Percentiles rank a stretch among this genome's conserved stretches.
Evolutionary conservation across 1,284 basidiomycete genomes (phyloP).

Genomic region (Pholiota adiposa): DNA sequence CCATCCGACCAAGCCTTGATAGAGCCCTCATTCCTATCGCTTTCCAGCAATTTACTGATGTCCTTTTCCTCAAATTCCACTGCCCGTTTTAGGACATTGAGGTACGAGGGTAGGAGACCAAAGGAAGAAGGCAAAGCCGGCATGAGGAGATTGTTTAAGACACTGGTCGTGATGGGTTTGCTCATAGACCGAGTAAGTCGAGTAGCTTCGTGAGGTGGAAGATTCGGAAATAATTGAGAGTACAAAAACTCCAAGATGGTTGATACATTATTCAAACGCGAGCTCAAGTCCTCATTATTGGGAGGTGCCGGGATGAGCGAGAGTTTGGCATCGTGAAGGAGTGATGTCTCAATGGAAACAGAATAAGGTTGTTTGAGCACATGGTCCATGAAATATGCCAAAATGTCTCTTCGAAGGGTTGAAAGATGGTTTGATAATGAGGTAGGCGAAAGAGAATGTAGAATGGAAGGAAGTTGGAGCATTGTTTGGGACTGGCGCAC

Average conservation of each 20-base stretch:
- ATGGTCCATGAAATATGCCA: conserved; percentile 60
- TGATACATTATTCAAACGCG: conserved; percentile 58
- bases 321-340: conserved; percentile 47
- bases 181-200: conserved; percentile 56
- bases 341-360: conserved; percentile 38
- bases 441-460: conserved; percentile 60
- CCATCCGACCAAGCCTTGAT: conserved; percentile 67
- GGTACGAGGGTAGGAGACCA: conserved; percentile 59
- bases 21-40: conserved; percentile 50
- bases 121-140: conserved; percentile 70
- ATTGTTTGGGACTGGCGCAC: conserved; percentile 59
- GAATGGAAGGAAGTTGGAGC: conserved; percentile 56
- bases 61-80: conserved; percentile 66
- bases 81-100: conserved; percentile 57
- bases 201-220: conserved; percentile 51
- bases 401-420: conserved; percentile 68
- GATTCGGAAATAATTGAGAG: conserved; percentile 52
- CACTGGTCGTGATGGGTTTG: conserved; percentile 58
- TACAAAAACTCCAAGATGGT: conserved; percentile 59
- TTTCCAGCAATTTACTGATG: conserved; percentile 53
- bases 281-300: conserved; percentile 38
- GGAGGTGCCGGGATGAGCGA: conserved; percentile 51
- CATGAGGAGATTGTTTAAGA: conserved; percentile 69
- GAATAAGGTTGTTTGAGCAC: conserved; percentile 56
- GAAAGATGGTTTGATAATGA: conserved; percentile 59